Base-by-base conservation (phyloP, 164 flowering plant species). In the Pachysandra terminalis region DNA sequence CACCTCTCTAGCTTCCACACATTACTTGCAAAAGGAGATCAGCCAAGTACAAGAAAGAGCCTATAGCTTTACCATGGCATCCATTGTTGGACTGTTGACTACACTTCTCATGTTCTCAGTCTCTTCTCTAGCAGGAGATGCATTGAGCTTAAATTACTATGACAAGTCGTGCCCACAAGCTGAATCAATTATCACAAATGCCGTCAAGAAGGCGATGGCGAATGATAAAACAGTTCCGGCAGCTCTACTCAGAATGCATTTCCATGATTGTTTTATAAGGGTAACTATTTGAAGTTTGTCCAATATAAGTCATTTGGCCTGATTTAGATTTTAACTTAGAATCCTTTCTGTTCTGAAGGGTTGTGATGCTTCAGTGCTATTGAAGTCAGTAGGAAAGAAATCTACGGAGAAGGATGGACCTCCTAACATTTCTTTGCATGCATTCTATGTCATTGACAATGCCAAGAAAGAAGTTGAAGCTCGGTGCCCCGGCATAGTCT, bases 231-330 rank as follows among this genome's bases (percentile, higher is more conserved):
- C 87, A 12, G 95, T 90, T 27, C 87, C 98, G 0, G 93, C 98
- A 14, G 90, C 91, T 0, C 73, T 93, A 1, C 88, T 93, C 14
- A 56, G 98, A 40, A 90, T 90, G 96, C 95, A 90, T 61, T 93
- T 93, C 74, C 98, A 93, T 61, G 95, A 93, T 67, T 90, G 98
- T 73, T 93, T 93, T 79, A 77, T 93, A 7, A 80, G 96, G 72
- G 98, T 92, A 71, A 62, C 23, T 60, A 58, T 48, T 26, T 13
- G n/a, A 9, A 21, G 6, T 10, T 2, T 19, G 19, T 40, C 22
- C 22, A 21, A 0, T 0, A 27, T 19, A 8, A 3, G 2, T 51
- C 61, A 14, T 1, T 19, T 68, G 1, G 6, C 51, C 53, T 59
- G 5, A 23, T 57, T 70, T 23, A 52, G 37, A 3, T 32, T 37